Evolutionary conservation across 495 filamentous ascomycete species (phyloP), one percentile per base, ranked within the genome.

Genomic region (Aspergillus wentii): DNA sequence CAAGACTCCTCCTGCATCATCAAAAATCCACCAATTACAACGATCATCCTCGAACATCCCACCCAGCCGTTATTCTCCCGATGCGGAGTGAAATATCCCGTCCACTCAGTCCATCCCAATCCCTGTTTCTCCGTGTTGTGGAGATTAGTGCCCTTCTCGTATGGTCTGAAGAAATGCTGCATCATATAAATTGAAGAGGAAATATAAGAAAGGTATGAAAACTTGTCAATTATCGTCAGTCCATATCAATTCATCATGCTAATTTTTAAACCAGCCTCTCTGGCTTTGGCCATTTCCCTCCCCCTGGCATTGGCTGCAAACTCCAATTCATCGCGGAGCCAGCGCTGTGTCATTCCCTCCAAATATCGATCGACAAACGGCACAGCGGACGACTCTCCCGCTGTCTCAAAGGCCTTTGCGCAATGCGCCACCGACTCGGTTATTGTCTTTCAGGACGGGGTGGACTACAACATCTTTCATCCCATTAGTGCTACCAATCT

Each of bases 401-500:
- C 61, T 1, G 48, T 67, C 3, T 19, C 26, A 3, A 21, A 40
- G 8, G 59, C 54, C 15, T 59, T 70, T 29, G 45, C 46, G 9
- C 29, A 49, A 30, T 68, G 64, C 33, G 41, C 62, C 1, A 47
- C 44, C 10, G 46, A 64, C 33, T 53, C 61, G 2, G 46, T 56
- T 14, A 61, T 68, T 38, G 31, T 49, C 14, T 70, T 68, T 43
- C 33, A 50, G 15, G 35, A 54, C 36, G 59, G 66, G 14, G 52
- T 54, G 1, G 43, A 67, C 33, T 70, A 68, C 38, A 68, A 66
- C 28, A 48, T 64, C 44, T 58, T 59, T 30, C 50, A 48, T 0
- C 66, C 64, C 22, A 56, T 68, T 35, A 44, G 30, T 4, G 62
- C 61, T 8, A 60, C 43, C 2, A 62, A 67, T 21, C 47, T 70